A percentile compares a stretch with the other conserved stretches of the same genome.
phyloP scores from a whole-genome alignment of 176 grass and related monocot species.

The Pharus latifolius region DNA sequence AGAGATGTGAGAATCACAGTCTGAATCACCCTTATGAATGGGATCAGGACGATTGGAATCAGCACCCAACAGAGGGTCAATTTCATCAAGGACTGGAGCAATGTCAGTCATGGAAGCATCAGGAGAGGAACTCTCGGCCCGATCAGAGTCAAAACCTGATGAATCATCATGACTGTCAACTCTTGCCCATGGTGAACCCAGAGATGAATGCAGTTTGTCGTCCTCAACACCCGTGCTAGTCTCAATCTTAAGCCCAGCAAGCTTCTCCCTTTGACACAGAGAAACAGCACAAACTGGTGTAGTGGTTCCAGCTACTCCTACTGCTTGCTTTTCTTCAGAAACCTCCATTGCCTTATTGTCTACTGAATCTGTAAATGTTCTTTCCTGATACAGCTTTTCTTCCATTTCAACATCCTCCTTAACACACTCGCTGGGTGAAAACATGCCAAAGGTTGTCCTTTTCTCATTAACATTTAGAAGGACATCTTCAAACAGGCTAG shows the following conservation, averaged over 20 bases:
- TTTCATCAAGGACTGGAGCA: constrained; percentile 78
- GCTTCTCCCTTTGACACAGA: neutral
- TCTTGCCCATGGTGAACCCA: constrained; percentile 56
- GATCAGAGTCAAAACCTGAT: constrained; percentile 72
- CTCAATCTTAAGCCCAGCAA: constrained; percentile 2
- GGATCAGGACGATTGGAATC: constrained; percentile 20
- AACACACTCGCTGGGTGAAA: constrained; percentile 16
- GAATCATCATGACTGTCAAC: constrained; percentile 46
- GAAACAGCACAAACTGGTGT: neutral
- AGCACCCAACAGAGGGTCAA: constrained; percentile 58
- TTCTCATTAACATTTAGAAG: constrained; percentile 9
- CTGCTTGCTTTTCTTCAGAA: constrained; percentile 7
- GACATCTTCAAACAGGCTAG: constrained; percentile 20
- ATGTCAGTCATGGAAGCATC: constrained; percentile 73
- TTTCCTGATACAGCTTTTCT: constrained; percentile 15
- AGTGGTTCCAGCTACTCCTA: constrained; percentile 17
- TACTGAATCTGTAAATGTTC: neutral
- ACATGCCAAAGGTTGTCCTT: constrained; percentile 10
- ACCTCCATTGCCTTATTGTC: neutral
- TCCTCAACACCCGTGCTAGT: constrained; percentile 13
- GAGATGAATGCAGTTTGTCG: constrained; percentile 29
- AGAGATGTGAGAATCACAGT: constrained; percentile 40
- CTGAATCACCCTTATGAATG: constrained; percentile 31
- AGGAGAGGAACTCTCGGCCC: constrained; percentile 62
- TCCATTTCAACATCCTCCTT: constrained; percentile 6